These are phyloP conservation scores for Cyclotella atomus DNA, from an alignment of 108 stramenopile genomes.

Conservation along the genomic window DNA sequence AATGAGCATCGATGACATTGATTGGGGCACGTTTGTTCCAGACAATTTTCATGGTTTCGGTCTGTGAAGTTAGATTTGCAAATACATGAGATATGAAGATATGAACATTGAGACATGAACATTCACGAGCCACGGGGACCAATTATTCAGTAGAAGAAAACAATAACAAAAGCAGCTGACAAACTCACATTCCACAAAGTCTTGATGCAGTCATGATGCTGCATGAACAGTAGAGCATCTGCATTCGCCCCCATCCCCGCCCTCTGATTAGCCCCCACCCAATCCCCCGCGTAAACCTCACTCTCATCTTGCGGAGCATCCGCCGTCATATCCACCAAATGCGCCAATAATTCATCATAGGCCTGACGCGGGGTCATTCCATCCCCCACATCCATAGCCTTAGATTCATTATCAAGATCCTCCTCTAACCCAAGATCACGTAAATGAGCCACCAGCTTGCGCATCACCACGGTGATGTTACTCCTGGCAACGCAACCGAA, in stretches of 20 bases:
- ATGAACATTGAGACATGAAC: not conserved
- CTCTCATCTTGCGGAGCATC: slow-evolving; percentile 24
- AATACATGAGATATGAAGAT: not conserved
- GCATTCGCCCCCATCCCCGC: slow-evolving; percentile 82
- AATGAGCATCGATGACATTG: slow-evolving; percentile 87
- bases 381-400: slow-evolving; percentile 25
- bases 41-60: slow-evolving; percentile 41
- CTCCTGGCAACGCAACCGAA: slow-evolving; percentile 84
- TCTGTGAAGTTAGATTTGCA: not conserved
- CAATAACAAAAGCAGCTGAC: too few species aligned
- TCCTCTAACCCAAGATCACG: slow-evolving; percentile 66
- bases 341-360: slow-evolving; percentile 45
- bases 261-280: slow-evolving; percentile 78
- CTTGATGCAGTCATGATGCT: slow-evolving; percentile 72
- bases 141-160: too few species aligned
- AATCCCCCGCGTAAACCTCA: slow-evolving; percentile 49
- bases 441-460: slow-evolving; percentile 73
- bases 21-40: slow-evolving; percentile 78
- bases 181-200: slow-evolving; percentile 82
- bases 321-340: slow-evolving; percentile 70
- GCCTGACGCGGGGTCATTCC: slow-evolving; percentile 73
- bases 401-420: slow-evolving; percentile 63
- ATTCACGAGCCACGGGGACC: too few species aligned
- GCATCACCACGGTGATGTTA: slow-evolving; percentile 73
- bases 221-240: slow-evolving; percentile 78